These are phyloP conservation scores for Auricularia cornea DNA, from an alignment of 768 basidiomycete genomes.

Conservation along the genomic window DNA sequence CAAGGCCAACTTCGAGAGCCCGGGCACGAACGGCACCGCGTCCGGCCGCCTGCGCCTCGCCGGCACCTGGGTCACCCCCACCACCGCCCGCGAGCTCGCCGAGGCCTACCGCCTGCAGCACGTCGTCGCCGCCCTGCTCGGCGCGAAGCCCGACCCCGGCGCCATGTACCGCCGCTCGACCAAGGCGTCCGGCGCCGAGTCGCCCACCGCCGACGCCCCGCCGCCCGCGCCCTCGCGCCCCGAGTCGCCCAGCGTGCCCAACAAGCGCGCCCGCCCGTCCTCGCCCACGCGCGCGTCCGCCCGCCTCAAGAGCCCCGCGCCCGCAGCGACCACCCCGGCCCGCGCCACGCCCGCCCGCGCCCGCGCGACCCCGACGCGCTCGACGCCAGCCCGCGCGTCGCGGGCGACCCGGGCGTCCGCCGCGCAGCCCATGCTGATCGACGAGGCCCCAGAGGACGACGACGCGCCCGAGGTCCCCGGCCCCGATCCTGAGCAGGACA, in stretches of 20 bases:
- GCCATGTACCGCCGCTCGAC: constrained; percentile 70
- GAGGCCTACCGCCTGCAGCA: constrained; percentile 52
- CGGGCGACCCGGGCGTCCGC: constrained; percentile 18
- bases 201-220: constrained; percentile 23
- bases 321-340: constrained; percentile 18
- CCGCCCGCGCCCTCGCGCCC: constrained; percentile 55
- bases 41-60: constrained; percentile 70
- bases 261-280: constrained; percentile 3
- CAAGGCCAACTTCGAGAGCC: constrained; percentile 64
- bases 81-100: constrained; percentile 60
- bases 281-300: constrained; percentile 7
- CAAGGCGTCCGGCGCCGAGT: constrained; percentile 24
- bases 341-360: constrained; percentile 32
- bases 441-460: constrained; percentile 52
- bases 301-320: constrained; percentile 34
- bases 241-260: constrained; percentile 17
- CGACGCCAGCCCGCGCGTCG: constrained; percentile 7
- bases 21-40: constrained; percentile 63
- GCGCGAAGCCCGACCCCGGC: constrained; percentile 69
- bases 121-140: constrained; percentile 57
- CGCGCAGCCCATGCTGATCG: constrained; percentile 23
- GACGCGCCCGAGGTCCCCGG: constrained; percentile 44
- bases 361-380: constrained; percentile 21
- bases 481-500: constrained; percentile 59
- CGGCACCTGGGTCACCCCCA: constrained; percentile 74